Base-by-base conservation (phyloP, 306 rosid species). In the Hylodesmum podocarpum region DNA sequence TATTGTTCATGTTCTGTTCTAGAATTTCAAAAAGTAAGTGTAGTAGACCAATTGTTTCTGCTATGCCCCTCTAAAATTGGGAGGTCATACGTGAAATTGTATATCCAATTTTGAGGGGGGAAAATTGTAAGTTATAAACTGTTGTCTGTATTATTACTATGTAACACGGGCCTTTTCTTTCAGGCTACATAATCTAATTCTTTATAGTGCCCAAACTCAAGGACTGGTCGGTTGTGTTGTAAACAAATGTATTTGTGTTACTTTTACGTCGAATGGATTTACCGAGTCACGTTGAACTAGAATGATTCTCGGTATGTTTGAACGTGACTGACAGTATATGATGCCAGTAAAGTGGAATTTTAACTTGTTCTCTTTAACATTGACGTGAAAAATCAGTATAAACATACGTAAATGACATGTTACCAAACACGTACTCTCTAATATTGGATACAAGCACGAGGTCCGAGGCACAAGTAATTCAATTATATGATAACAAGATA, bases 1-100 rank as follows among this genome's bases (percentile, higher is more conserved):
- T 96, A 57, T 8, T 92, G 91, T 91, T 93, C 94, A 92, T 96
- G 99, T 92, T 96, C 81, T 96, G 99, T 81, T 92, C 99, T 80
- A 92, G 97, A 87, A 92, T 96, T 85, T 88, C 99, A 31, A 96
- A 92, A 89, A 57, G 88, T 70, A 95, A 92, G 88, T 80, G 85
- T 76, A 85, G 80, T 57, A 84, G 97, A 89, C 94, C 93, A 31
- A 77, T 90, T 80, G 90, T 88, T 84, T 77, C 97, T 55, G 88
- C 93, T 18, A 79, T 91, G 22, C 78, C 98, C 15, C 84, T 89
- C n/a, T 86, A 85, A 89, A 71, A 44, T 73, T 75, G 54, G 82
- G 78, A 61, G 82, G 78, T 53, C 70, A 15, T 67, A 46, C 55
- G 76, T 55, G 76, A 73, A 70, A 70, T 44, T 86, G 85, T 81